phyloP scores from a whole-genome alignment of 345 rosid genomes.

The Moricandia moricandioides region DNA sequence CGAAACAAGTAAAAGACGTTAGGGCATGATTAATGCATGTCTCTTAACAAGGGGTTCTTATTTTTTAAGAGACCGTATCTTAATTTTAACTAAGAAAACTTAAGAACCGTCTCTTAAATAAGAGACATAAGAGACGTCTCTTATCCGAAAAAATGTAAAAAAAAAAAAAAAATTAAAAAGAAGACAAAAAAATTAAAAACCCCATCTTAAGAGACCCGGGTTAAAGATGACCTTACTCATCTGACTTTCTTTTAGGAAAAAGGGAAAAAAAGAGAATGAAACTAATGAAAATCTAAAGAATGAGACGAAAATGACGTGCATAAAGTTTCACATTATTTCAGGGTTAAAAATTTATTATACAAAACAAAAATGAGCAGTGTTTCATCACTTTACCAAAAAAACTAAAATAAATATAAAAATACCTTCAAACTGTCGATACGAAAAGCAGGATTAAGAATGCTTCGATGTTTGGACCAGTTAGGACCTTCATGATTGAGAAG shows the following conservation, averaged over 20 bases:
- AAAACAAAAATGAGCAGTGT: slow-evolving; percentile 26
- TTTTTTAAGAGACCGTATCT: no score
- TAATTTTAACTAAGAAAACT: no score
- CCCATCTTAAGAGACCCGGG: no score
- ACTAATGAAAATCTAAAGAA: slow-evolving; percentile 33
- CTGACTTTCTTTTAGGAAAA: slow-evolving; percentile 21
- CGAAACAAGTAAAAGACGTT: slow-evolving; percentile 23
- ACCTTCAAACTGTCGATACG: slow-evolving; percentile 56
- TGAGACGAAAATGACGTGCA: slow-evolving; percentile 35
- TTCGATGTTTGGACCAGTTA: slow-evolving; percentile 55
- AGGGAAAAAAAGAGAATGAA: slow-evolving; percentile 14
- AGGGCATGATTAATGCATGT: no score
- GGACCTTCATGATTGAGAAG: slow-evolving; percentile 45
- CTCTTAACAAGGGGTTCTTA: no score
- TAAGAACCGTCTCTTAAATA: no score
- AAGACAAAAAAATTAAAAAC: no score
- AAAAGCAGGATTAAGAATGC: slow-evolving; percentile 53
- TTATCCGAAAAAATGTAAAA: no score
- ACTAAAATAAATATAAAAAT: neutral
- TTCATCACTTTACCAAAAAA: neutral
- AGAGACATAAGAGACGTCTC: no score
- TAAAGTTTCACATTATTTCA: slow-evolving; percentile 25
- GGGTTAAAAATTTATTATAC: neutral
- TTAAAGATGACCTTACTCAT: no score
- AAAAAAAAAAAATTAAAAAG: no score